These are phyloP conservation scores for Penicillium odoratum DNA, from an alignment of 495 filamentous ascomycete species.

Conservation along the genomic window DNA sequence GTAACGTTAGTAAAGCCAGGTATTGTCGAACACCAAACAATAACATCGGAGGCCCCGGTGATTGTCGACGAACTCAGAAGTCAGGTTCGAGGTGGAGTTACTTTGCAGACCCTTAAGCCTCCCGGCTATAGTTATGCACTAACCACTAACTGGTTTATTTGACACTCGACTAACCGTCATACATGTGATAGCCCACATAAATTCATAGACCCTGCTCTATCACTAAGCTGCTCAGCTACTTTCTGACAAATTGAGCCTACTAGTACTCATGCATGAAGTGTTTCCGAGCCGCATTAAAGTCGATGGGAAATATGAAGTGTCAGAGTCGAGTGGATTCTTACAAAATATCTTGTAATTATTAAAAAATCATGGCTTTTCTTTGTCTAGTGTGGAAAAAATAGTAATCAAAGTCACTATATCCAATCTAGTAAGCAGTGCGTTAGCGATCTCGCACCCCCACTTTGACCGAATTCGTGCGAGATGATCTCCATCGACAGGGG, in stretches of 20 bases:
- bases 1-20: background rate
- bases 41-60: background rate
- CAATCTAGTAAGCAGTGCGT: background rate
- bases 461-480: background rate
- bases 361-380: background rate
- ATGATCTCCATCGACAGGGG: background rate
- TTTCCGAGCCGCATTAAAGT: background rate
- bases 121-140: background rate
- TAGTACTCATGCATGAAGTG: background rate
- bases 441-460: background rate
- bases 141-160: background rate
- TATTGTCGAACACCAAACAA: background rate
- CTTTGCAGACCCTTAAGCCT: background rate
- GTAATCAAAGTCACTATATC: background rate
- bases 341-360: background rate
- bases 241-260: background rate
- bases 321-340: background rate
- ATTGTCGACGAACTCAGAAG: background rate
- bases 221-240: background rate
- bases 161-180: background rate
- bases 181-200: background rate
- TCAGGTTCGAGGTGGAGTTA: background rate
- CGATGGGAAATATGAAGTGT: background rate
- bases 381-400: background rate
- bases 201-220: background rate